These are phyloP conservation scores for Cladosporium sp. DNA, from an alignment of 2,329 filamentous ascomycete species.

Conservation along the genomic window DNA sequence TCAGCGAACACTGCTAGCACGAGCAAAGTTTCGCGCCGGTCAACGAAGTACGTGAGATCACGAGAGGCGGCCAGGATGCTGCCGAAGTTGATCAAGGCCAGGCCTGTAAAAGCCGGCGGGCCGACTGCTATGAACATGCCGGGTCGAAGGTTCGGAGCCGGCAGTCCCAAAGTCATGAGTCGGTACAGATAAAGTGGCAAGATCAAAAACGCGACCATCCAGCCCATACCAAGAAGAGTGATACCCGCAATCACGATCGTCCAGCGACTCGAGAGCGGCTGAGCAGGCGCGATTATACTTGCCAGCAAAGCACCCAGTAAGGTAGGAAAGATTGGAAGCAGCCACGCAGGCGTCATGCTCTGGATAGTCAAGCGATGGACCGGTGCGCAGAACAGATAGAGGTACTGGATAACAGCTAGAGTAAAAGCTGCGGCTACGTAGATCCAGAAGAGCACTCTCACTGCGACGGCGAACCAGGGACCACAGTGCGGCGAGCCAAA, in stretches of 20 bases:
- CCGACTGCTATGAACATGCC: slow-evolving; percentile 53
- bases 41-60: not conserved
- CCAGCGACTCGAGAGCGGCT: slow-evolving; percentile 30
- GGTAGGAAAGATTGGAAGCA: slow-evolving; percentile 14
- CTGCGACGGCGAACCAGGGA: slow-evolving; percentile 52
- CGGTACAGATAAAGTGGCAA: slow-evolving; percentile 40
- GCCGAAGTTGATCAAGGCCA: slow-evolving; percentile 25
- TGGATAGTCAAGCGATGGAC: slow-evolving; percentile 17
- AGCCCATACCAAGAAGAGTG: slow-evolving; percentile 44
- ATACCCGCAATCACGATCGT: slow-evolving; percentile 43
- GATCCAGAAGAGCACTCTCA: slow-evolving; percentile 65
- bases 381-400: slow-evolving; percentile 20
- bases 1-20: slow-evolving; percentile 25
- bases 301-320: slow-evolving; percentile 24
- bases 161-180: slow-evolving; percentile 41
- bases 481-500: slow-evolving; percentile 60
- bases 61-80: slow-evolving; percentile 18
- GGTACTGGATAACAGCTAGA: slow-evolving; percentile 56
- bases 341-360: slow-evolving; percentile 22
- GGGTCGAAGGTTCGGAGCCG: slow-evolving; percentile 36
- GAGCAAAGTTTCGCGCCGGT: slow-evolving; percentile 14
- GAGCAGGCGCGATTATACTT: slow-evolving; percentile 28
- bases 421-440: slow-evolving; percentile 59
- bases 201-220: slow-evolving; percentile 41
- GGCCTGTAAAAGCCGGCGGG: slow-evolving; percentile 29